Conservation (phyloP, 805 yeast genomes). For the Spathaspora sp. region DNA sequence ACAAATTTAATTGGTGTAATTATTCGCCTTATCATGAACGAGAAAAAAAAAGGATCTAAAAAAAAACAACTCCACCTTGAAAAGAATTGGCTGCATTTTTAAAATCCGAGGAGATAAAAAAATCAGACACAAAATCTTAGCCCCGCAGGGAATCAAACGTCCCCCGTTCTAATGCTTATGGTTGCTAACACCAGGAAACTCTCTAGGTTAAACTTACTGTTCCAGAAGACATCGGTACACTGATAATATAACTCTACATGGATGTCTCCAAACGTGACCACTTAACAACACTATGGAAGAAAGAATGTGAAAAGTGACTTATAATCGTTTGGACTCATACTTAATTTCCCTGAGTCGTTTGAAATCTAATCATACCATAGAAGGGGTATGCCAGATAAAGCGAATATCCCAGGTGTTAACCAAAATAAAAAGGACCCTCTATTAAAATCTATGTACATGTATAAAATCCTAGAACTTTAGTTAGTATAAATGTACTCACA, state of each 20-base stretch:
- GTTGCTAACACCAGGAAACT: too few species aligned
- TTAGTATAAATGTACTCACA: background rate
- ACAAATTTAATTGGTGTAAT: background rate
- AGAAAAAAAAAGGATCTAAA: background rate
- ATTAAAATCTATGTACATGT: background rate
- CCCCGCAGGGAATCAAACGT: background rate
- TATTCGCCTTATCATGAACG: background rate
- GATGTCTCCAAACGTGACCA: background rate
- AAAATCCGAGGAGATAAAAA: background rate
- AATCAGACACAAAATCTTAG: background rate
- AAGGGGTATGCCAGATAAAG: constrained; percentile 5
- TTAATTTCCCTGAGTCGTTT: constrained; percentile 9
- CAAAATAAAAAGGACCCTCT: background rate
- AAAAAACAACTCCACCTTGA: background rate
- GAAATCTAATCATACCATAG: constrained; percentile 7
- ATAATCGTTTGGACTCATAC: background rate
- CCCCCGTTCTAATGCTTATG: too few species aligned
- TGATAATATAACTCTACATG: background rate
- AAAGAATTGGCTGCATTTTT: background rate
- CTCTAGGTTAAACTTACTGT: too few species aligned
- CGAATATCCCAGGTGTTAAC: constrained; percentile 6
- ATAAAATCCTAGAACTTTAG: background rate
- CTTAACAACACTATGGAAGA: background rate
- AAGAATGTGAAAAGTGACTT: background rate
- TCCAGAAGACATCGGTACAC: background rate